Conservation (phyloP, 495 filamentous ascomycete genomes). For the Neurospora tetrasperma region DNA sequence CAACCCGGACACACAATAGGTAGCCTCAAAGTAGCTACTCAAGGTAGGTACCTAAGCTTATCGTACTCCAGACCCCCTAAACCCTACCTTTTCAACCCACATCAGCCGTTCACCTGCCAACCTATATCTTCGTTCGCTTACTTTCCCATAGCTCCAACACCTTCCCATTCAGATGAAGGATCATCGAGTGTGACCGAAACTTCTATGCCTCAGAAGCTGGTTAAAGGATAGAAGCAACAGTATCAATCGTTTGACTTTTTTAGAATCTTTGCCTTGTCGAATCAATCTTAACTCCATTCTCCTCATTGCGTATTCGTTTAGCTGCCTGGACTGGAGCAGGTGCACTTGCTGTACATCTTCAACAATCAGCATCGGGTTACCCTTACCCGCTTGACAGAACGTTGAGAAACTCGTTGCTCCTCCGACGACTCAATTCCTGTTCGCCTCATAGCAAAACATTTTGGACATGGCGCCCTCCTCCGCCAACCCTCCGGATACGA, state of each 20-base stretch:
- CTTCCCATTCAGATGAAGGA: neutral
- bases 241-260: neutral
- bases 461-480: slow-evolving; percentile 33
- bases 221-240: neutral
- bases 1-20: neutral
- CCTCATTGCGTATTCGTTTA: neutral
- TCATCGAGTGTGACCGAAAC: neutral
- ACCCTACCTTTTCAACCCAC: neutral
- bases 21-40: neutral
- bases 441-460: neutral
- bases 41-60: neutral
- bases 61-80: neutral
- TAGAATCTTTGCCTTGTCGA: neutral
- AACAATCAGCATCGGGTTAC: neutral
- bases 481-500: slow-evolving; percentile 25
- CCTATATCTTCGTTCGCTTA: neutral
- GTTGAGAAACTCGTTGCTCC: neutral
- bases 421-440: neutral
- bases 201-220: neutral
- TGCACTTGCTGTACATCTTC: neutral
- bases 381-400: neutral
- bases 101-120: neutral
- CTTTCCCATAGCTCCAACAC: neutral
- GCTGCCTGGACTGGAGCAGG: neutral
- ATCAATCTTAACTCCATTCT: neutral